Conservation (phyloP, 805 yeast species). For the Priceomyces fermenticarens region DNA sequence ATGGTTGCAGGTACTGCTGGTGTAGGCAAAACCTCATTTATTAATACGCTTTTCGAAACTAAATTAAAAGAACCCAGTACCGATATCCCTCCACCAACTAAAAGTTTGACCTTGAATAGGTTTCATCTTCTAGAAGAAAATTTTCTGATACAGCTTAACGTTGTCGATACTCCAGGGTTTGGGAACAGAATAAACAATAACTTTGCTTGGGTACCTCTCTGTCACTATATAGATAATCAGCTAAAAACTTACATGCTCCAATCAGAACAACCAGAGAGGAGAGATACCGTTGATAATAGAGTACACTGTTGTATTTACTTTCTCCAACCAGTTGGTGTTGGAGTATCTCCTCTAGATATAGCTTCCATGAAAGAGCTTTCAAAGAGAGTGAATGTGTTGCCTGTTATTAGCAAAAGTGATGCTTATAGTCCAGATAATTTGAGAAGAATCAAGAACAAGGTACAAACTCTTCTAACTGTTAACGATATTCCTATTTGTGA, state of each 20-base stretch:
- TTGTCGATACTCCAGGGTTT: conserved; percentile 73
- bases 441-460: conserved; percentile 18
- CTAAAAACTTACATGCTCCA: conserved; percentile 64
- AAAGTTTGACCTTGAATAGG: conserved; percentile 29
- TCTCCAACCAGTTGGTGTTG: conserved; percentile 63
- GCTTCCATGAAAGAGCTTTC: conserved; percentile 33
- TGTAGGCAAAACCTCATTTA: conserved; percentile 69
- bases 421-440: conserved; percentile 26
- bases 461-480: conserved; percentile 20
- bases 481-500: conserved; percentile 31
- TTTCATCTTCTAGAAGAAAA: conserved; percentile 59
- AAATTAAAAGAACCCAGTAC: conserved; percentile 13
- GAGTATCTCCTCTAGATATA: conserved; percentile 36
- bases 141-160: conserved; percentile 56
- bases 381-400: conserved; percentile 34
- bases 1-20: conserved; percentile 38
- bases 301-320: conserved; percentile 87
- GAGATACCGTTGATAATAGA: conserved; percentile 50
- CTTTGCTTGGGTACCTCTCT: conserved; percentile 41
- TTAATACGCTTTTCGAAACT: conserved; percentile 71
- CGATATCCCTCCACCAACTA: conserved; percentile 17
- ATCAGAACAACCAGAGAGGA: conserved; percentile 49
- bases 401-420: conserved; percentile 38
- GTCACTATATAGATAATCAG: conserved; percentile 77
- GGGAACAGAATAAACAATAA: conserved; percentile 60